Evolutionary conservation across 768 basidiomycete genomes (phyloP), one percentile per base, ranked within the genome.

Genomic region (Boletellus emodensis): DNA sequence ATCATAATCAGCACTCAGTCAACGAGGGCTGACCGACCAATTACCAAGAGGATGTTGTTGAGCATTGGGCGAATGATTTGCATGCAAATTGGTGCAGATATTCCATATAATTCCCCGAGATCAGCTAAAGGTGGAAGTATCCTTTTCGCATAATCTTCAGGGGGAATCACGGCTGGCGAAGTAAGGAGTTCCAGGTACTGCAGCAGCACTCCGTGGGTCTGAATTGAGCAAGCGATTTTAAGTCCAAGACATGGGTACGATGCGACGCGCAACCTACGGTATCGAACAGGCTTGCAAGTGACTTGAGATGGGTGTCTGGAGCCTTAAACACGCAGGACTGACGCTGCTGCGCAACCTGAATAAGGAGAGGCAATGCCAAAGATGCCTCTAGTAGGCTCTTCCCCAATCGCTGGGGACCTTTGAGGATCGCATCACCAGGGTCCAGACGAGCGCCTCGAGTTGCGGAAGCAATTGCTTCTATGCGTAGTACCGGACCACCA

Each of bases 111-210:
- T 45, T 79, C 74, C 46, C 84, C 84, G 9, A 98, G 77, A 26
- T 90, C 86, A 2, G 72, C 70, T 10, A 96, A 72, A 15, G 88
- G 71, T 5, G 95, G 94, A 6, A 94, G 70, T 20, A 91, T 73
- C 59, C 79, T 82, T 38, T 77, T 77, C 15, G 84, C 81, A 60
- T 94, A 94, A 48, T 90, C 87, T 49, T 84, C 76, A 0, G 85
- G 70, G 14, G 80, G 62, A 18, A 95, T 71, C 11, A 87, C 81
- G 17, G 77, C 71, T 11, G 87, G 83, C 17, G 86, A 82, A 12
- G 84, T 85, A 47, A 99, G 76, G 50, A 97, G 78, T 53, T 96
- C 94, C 50, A 94, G 69, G 66, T 93, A 96, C 75, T 98, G 96
- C 46, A 94, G 75, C 38, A 98, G 75, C 26, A 95, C 89, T 4